phyloP scores from a whole-genome alignment of 345 rosid species.

The Eucalyptus victrix region DNA sequence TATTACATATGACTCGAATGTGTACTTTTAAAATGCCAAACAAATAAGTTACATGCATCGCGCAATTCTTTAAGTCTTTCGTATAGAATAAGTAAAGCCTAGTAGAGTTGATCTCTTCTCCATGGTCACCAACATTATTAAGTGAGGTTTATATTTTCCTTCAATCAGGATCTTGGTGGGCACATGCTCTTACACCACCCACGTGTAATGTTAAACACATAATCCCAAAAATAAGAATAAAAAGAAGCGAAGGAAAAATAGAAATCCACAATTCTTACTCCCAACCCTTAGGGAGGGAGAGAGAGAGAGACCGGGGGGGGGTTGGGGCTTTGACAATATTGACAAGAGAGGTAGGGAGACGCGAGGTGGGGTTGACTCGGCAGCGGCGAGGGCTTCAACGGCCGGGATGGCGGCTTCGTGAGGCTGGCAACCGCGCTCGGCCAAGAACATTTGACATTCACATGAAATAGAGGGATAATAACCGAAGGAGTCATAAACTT shows the following conservation, averaged over 20 bases:
- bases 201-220: background rate
- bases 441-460: background rate
- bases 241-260: background rate
- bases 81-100: background rate
- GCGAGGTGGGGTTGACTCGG: background rate
- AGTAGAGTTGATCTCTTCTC: background rate
- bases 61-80: background rate
- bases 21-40: background rate
- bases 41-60: background rate
- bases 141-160: background rate
- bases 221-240: background rate
- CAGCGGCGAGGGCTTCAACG: background rate
- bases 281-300: background rate
- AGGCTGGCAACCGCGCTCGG: background rate
- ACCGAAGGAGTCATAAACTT: background rate
- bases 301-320: background rate
- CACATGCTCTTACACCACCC: background rate
- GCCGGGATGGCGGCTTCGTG: background rate
- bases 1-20: background rate
- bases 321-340: fast-evolving
- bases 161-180: background rate
- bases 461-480: background rate
- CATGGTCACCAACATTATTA: background rate
- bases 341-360: background rate
- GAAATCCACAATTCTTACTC: background rate